Evolutionary conservation across 2,329 filamentous ascomycete genomes (phyloP).

Genomic region (Hymenoscyphus fraxineus): DNA sequence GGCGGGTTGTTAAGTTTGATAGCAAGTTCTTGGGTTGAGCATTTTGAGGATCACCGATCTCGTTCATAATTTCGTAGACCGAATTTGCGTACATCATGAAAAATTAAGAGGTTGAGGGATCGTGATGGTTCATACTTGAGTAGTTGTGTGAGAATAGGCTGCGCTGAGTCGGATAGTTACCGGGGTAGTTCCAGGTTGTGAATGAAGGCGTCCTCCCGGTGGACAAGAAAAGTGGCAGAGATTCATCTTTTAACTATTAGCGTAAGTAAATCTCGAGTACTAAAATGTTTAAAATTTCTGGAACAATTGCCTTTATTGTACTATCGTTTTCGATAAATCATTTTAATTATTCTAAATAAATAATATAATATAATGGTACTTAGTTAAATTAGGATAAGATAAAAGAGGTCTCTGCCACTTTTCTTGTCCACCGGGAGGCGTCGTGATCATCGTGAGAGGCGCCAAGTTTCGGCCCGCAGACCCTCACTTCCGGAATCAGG

Average conservation of each 20-base stretch:
- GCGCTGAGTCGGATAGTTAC: neutral
- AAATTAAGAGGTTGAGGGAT: neutral
- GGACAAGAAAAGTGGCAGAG: no score
- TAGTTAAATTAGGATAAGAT: no score
- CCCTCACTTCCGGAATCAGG: neutral
- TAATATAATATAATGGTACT: no score
- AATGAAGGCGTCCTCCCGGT: no score
- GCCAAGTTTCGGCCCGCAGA: neutral
- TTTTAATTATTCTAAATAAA: no score
- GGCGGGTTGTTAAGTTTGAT: slow-evolving; percentile 22
- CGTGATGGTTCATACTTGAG: neutral
- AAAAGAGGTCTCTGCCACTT: no score
- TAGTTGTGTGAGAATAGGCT: neutral
- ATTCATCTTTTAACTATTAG: no score
- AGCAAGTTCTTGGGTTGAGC: slow-evolving; percentile 18
- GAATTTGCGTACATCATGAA: slow-evolving; percentile 23
- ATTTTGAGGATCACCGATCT: neutral
- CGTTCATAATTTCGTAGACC: slow-evolving; percentile 12
- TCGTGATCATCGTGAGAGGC: neutral
- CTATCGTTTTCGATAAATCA: no score
- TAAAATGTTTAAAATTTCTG: no score
- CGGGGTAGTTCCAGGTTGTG: neutral
- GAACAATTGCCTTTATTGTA: no score
- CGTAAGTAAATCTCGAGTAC: no score
- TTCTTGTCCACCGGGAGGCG: no score